Evolutionary conservation across 2,329 filamentous ascomycete species (phyloP), one percentile per base, ranked within the genome.

Genomic region (Aspergillus brasiliensis): DNA sequence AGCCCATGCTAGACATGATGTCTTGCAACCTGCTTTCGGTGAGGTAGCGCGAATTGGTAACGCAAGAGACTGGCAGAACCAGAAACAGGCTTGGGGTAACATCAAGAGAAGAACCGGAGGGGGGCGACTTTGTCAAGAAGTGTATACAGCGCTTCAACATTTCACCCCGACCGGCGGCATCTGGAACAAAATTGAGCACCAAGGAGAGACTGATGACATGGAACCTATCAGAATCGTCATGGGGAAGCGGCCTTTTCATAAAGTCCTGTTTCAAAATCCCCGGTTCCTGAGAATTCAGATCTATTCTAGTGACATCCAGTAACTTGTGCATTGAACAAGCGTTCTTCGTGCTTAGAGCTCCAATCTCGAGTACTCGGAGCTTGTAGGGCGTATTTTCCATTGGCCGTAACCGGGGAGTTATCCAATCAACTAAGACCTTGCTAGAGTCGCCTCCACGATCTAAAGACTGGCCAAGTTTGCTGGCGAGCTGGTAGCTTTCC

Each of bases 161-260:
- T 59, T 91, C 85, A 2, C 95, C 95, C 67, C 93, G 85, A 4
- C 83, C 84, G 31, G 78, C 78, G 3, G 92, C 84, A 66, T 93
- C 88, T 0, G 94, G 91, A 3, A 98, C 93, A 71, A 92, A 99
- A 75, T 99, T 99, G 63, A 99, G 82, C 5, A 99, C 95, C 56
- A 99, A 80, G 8, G 92, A 97, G 23, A 99, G 81, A 52, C 92
- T 97, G 69, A 99, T 89, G 54, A 98, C 86, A 73, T 99, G 91
- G 73, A 98, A 98, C 21, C 81, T 81, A 42, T 92, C 87, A 5
- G 84, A 80, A 21, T 82, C 72, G 7, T 66, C 74, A 5, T 54
- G 31, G 0, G 94, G 94, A 3, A 94, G 75, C 0, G 92, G 91
- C 25, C 92, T 84, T 66, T 91, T 80, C 93, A 99, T 97, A 71